Conservation (phyloP, 2,329 filamentous ascomycete species). For the Tympanopsis confertula region DNA sequence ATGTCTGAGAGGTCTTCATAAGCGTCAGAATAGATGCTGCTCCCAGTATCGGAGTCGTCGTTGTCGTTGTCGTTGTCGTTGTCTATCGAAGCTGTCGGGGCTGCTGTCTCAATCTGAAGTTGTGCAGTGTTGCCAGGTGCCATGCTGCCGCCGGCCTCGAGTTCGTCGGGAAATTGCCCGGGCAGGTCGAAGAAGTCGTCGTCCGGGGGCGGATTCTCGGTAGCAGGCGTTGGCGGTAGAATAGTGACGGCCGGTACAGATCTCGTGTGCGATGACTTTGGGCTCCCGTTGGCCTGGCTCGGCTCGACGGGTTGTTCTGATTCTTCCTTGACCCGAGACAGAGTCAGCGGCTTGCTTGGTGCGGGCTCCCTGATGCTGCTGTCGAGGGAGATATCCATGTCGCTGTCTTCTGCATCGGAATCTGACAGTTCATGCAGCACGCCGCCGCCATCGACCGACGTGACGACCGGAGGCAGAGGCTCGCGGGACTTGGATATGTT, state of each 20-base stretch:
- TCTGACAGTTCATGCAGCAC: not conserved
- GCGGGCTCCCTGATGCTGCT: too few species aligned
- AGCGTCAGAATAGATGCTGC: not conserved
- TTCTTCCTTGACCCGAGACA: not conserved
- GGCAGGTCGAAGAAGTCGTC: not conserved
- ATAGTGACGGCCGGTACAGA: not conserved
- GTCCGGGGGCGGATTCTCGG: too few species aligned
- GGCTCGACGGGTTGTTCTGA: not conserved
- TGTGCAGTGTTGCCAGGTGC: not conserved
- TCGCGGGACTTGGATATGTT: not conserved
- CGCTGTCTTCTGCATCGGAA: not conserved
- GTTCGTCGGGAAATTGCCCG: not conserved
- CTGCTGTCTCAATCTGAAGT: too few species aligned
- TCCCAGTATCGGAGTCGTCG: not conserved
- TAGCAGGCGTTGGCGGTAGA: not conserved
- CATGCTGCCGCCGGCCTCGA: not conserved
- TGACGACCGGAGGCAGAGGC: not conserved
- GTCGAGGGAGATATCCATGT: not conserved
- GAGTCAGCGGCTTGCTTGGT: too few species aligned
- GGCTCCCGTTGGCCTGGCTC: not conserved
- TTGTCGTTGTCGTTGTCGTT: not conserved
- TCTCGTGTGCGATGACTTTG: not conserved
- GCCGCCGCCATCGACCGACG: not conserved
- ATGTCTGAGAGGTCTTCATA: not conserved
- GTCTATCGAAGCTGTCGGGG: not conserved